Conservation (phyloP, 345 rosid genomes). For the Aquilaria sinensis region DNA sequence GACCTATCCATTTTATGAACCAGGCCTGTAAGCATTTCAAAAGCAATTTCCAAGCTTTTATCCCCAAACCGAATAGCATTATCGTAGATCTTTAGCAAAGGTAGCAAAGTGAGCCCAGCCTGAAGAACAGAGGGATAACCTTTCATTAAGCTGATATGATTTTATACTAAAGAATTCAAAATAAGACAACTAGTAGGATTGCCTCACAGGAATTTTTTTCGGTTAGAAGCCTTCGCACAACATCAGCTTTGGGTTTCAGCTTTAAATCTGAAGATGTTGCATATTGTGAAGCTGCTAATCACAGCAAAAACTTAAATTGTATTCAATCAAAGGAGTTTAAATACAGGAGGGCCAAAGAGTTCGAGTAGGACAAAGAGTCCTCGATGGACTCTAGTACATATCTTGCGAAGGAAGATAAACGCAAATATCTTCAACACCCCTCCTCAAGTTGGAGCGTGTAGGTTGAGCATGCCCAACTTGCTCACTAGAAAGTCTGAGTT, state of each 20-base stretch:
- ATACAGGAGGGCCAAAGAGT: too few species aligned
- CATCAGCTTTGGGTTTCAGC: slow-evolving; percentile 65
- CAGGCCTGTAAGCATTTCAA: slow-evolving; percentile 65
- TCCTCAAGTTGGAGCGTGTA: too few species aligned
- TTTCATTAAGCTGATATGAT: background rate
- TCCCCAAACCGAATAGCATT: slow-evolving; percentile 67
- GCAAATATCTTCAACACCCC: too few species aligned
- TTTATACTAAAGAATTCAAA: background rate
- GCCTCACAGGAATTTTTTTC: slow-evolving; percentile 83
- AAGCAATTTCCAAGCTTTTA: slow-evolving; percentile 60
- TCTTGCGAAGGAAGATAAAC: too few species aligned
- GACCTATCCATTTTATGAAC: slow-evolving; percentile 70
- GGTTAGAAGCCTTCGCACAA: slow-evolving; percentile 50
- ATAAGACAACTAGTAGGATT: slow-evolving; percentile 1
- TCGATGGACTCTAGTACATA: too few species aligned
- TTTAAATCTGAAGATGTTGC: slow-evolving; percentile 48
- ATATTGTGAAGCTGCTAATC: too few species aligned
- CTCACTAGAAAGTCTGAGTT: too few species aligned
- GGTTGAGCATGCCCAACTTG: too few species aligned
- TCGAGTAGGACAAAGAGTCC: too few species aligned
- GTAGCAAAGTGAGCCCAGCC: slow-evolving; percentile 85
- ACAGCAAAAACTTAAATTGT: too few species aligned
- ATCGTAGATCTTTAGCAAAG: slow-evolving; percentile 59
- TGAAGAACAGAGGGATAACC: slow-evolving; percentile 22
- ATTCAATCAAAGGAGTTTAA: too few species aligned